These are phyloP conservation scores for Dendryphion nanum DNA, from an alignment of 2,329 filamentous ascomycete genomes.

Conservation along the genomic window DNA sequence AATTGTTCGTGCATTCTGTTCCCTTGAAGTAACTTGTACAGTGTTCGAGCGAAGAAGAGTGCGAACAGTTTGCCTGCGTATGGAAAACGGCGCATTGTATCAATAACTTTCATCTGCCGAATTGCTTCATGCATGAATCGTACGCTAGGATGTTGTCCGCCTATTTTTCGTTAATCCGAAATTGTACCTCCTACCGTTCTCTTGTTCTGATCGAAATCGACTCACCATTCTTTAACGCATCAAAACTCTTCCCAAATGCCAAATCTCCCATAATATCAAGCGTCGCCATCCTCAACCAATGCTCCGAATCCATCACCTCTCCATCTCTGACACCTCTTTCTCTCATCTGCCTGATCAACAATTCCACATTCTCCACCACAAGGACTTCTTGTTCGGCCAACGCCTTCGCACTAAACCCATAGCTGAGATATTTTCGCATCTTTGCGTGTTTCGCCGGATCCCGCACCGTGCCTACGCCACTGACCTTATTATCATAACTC, in stretches of 20 bases:
- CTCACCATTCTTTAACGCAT: constrained; percentile 32
- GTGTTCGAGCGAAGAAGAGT: not conserved
- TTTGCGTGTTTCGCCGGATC: too few species aligned
- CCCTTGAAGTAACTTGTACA: too few species aligned
- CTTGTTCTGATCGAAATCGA: too few species aligned
- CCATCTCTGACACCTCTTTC: constrained; percentile 14
- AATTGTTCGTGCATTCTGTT: too few species aligned
- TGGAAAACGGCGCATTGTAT: too few species aligned
- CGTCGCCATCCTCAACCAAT: constrained; percentile 25
- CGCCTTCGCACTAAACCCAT: constrained; percentile 45
- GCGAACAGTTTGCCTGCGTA: not conserved
- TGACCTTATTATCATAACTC: too few species aligned
- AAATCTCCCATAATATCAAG: constrained; percentile 33
- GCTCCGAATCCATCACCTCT: constrained; percentile 19
- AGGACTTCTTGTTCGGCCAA: constrained; percentile 42
- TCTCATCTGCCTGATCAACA: constrained; percentile 36
- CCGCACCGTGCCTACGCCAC: too few species aligned
- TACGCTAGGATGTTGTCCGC: too few species aligned
- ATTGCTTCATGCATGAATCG: too few species aligned
- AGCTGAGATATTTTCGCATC: constrained; percentile 30
- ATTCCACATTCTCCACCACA: constrained; percentile 39
- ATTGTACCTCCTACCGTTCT: too few species aligned
- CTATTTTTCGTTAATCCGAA: too few species aligned
- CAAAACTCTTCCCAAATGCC: constrained; percentile 28
- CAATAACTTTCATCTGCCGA: too few species aligned